Evolutionary conservation across 2,329 filamentous ascomycete species (phyloP).

Genomic region (Arthrobotrys megalospora): DNA sequence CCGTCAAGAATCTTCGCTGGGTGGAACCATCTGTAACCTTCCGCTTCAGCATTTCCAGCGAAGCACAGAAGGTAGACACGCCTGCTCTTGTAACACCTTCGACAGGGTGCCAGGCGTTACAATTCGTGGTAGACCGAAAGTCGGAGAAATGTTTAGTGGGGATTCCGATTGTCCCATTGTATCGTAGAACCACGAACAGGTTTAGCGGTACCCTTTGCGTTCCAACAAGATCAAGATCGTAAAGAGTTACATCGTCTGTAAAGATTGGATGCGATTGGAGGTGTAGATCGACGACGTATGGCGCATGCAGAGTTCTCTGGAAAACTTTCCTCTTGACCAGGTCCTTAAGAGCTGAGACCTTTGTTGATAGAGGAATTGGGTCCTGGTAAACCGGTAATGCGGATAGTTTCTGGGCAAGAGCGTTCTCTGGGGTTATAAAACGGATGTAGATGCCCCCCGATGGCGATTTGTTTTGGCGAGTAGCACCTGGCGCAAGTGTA

Average conservation of each 20-base stretch:
- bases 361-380: slow-evolving; percentile 43
- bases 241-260: slow-evolving; percentile 44
- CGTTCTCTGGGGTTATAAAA: slow-evolving; percentile 57
- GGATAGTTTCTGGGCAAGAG: slow-evolving; percentile 49
- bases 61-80: slow-evolving; percentile 52
- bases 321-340: slow-evolving; percentile 53
- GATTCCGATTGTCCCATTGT: slow-evolving; percentile 56
- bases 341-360: slow-evolving; percentile 39
- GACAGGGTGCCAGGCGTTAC: slow-evolving; percentile 53
- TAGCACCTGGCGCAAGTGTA: slow-evolving; percentile 43
- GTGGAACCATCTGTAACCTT: slow-evolving; percentile 54
- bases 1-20: slow-evolving; percentile 51
- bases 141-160: slow-evolving; percentile 45
- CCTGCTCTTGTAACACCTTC: slow-evolving; percentile 40
- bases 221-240: slow-evolving; percentile 52
- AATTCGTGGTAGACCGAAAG: slow-evolving; percentile 45
- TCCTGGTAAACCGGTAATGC: slow-evolving; percentile 35
- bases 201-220: slow-evolving; percentile 43
- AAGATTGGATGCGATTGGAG: slow-evolving; percentile 41
- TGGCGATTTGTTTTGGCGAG: slow-evolving; percentile 35
- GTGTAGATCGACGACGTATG: slow-evolving; percentile 52
- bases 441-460: slow-evolving; percentile 46
- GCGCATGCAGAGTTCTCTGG: slow-evolving; percentile 24
- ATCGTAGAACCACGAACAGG: slow-evolving; percentile 54
- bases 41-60: slow-evolving; percentile 57